phyloP scores from a whole-genome alignment of 2,329 filamentous ascomycete genomes.

The Didymella arachidicola region DNA sequence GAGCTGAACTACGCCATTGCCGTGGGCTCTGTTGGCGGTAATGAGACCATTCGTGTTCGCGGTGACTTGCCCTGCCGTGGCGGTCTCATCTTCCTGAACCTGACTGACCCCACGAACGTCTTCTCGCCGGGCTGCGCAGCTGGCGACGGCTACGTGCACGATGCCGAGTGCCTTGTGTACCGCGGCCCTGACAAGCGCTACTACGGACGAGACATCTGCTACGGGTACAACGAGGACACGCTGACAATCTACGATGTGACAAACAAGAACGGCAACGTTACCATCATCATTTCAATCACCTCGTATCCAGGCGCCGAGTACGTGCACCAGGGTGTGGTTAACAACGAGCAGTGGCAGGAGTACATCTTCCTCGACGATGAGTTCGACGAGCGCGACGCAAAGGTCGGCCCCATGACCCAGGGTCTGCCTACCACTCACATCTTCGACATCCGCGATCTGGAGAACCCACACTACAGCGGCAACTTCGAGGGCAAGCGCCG shows the following conservation, averaged over 20 bases:
- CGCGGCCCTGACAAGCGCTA: constrained; percentile 59
- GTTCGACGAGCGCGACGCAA: constrained; percentile 41
- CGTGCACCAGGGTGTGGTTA: constrained; percentile 61
- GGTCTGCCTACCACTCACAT: constrained; percentile 44
- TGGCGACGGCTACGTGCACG: constrained; percentile 66
- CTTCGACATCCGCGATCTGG: constrained; percentile 43
- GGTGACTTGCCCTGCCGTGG: constrained; percentile 53
- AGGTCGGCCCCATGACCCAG: constrained; percentile 40
- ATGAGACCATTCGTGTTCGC: constrained; percentile 36
- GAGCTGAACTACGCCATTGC: constrained; percentile 42
- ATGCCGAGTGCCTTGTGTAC: constrained; percentile 66
- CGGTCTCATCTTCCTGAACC: constrained; percentile 65
- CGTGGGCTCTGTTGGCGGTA: constrained; percentile 38
- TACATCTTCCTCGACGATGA: constrained; percentile 45
- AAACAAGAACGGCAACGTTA: constrained; percentile 52
- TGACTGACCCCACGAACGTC: constrained; percentile 57
- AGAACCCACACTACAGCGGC: constrained; percentile 48
- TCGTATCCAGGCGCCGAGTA: constrained; percentile 62
- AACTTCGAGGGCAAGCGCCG: constrained; percentile 48
- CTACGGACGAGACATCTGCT: constrained; percentile 61
- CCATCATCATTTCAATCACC: constrained; percentile 60
- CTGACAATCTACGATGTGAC: constrained; percentile 60
- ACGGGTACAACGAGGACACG: constrained; percentile 62
- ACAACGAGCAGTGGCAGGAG: constrained; percentile 36
- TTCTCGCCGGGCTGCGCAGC: constrained; percentile 61